A percentile compares a stretch with the other conserved stretches of the same genome.
These are phyloP conservation scores for Wallemia mellicola DNA, from an alignment of 1,284 basidiomycete genomes.

Conservation along the genomic window DNA sequence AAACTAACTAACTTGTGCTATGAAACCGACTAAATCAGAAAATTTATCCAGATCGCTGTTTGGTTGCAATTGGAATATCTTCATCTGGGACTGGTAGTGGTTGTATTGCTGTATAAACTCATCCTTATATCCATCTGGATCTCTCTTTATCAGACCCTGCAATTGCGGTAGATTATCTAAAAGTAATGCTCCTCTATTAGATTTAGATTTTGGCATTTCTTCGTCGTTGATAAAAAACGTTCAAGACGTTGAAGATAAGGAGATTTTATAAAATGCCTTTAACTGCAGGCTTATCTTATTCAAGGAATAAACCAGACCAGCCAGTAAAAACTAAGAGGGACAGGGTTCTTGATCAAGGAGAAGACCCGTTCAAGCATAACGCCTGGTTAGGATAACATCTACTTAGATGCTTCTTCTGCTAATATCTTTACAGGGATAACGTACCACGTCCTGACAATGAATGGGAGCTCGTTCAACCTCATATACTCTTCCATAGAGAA, in stretches of 20 bases:
- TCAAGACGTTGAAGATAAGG: too few species aligned
- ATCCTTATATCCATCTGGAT: conserved; percentile 67
- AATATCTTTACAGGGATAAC: conserved; percentile 30
- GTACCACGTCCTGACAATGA: conserved; percentile 56
- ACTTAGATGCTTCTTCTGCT: conserved; percentile 2
- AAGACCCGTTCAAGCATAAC: conserved; percentile 16
- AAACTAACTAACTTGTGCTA: conserved; percentile 31
- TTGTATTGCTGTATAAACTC: conserved; percentile 98
- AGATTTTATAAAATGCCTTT: neutral
- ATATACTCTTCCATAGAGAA: conserved; percentile 32
- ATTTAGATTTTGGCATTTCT: neutral
- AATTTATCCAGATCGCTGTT: conserved; percentile 36
- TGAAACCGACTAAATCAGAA: conserved; percentile 54
- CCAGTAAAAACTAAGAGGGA: neutral
- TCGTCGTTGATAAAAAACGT: too few species aligned
- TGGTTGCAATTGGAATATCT: conserved; percentile 49
- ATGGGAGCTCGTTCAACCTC: conserved; percentile 29
- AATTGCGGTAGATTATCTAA: conserved; percentile 30
- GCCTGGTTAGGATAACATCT: conserved; percentile 12
- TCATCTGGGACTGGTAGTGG: conserved; percentile 62
- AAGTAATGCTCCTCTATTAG: conserved; percentile 15
- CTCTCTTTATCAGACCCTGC: conserved; percentile 65
- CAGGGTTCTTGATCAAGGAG: conserved; percentile 12
- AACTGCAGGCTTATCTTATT: neutral
- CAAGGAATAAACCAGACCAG: neutral